phyloP scores from a whole-genome alignment of 225 moss, liverwort and hornwort species.

The Rhytidiadelphus loreus region DNA sequence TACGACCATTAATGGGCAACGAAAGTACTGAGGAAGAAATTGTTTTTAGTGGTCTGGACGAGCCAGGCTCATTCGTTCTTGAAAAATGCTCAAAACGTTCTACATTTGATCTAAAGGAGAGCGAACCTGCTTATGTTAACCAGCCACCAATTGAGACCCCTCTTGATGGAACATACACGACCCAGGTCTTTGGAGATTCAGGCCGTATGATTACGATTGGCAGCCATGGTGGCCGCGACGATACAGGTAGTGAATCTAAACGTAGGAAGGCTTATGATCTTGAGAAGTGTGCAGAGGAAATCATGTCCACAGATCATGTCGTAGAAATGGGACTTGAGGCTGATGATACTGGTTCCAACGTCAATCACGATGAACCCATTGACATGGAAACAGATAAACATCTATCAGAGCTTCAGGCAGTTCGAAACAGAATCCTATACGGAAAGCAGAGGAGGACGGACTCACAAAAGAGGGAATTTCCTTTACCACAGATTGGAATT shows the following conservation, averaged over 20 bases:
- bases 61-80: slow-evolving; percentile 1
- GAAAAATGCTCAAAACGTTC: slow-evolving; percentile 33
- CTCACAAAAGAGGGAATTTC: slow-evolving; percentile 9
- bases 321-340: slow-evolving; percentile 7
- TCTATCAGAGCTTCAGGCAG: slow-evolving; percentile 40
- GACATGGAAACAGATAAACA: slow-evolving; percentile 43
- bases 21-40: slow-evolving; percentile 29
- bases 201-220: slow-evolving; percentile 34
- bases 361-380: slow-evolving; percentile 17
- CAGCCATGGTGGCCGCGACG: slow-evolving; percentile 33
- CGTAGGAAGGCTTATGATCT: slow-evolving; percentile 55
- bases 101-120: slow-evolving; percentile 26
- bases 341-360: neutral
- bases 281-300: slow-evolving; percentile 30
- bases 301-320: slow-evolving; percentile 9
- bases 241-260: slow-evolving; percentile 61
- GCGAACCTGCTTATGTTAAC: slow-evolving; percentile 3
- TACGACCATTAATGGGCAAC: slow-evolving; percentile 32
- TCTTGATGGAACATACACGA: slow-evolving; percentile 25
- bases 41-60: slow-evolving; percentile 16
- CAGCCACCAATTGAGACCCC: slow-evolving; percentile 9
- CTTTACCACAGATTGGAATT: slow-evolving; percentile 7
- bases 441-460: slow-evolving; percentile 41
- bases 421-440: slow-evolving; percentile 32
- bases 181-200: slow-evolving; percentile 32